Percentiles rank a stretch among this genome's conserved stretches.
Evolutionary conservation across 2,329 filamentous ascomycete genomes (phyloP).

Genomic region (Aspergillus versicolor): DNA sequence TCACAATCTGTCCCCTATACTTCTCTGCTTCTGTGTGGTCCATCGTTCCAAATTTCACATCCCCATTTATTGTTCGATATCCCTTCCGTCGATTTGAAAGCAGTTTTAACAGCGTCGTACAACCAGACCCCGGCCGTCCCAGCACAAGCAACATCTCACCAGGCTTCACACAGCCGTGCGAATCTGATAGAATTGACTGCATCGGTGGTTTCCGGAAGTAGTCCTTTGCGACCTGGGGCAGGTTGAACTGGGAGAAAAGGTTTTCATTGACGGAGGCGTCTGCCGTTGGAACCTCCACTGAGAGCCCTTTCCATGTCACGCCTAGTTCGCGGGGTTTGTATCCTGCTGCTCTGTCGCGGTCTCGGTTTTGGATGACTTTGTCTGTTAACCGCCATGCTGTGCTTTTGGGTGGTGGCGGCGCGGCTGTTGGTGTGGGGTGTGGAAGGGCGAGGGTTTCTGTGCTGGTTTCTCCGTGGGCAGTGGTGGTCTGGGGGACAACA

Average conservation of each 20-base stretch:
- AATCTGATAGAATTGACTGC: not conserved
- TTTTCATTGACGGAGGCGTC: not conserved
- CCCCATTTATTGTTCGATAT: constrained; percentile 57
- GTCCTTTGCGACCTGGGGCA: not conserved
- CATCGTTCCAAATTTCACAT: constrained; percentile 56
- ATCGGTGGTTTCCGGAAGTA: not conserved
- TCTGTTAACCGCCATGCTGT: not conserved
- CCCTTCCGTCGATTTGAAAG: constrained; percentile 63
- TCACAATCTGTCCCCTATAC: constrained; percentile 58
- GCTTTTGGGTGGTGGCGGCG: not conserved
- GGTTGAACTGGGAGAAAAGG: not conserved
- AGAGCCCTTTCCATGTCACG: constrained; percentile 28
- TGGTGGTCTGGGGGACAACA: too few relatives aligned
- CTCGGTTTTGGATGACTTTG: not conserved
- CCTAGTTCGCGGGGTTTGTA: not conserved
- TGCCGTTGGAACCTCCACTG: not conserved
- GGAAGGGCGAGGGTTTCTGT: not conserved
- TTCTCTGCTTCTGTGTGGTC: constrained; percentile 39
- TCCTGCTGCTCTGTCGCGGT: constrained; percentile 32
- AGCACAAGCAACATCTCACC: not conserved
- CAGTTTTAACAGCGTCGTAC: constrained; percentile 55
- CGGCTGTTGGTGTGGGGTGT: not conserved
- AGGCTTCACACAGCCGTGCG: not conserved
- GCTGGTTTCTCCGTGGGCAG: constrained; percentile 30
- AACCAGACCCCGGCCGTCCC: not conserved